These are phyloP conservation scores for Melaleuca quinquenervia DNA, from an alignment of 345 rosid species.

Conservation along the genomic window DNA sequence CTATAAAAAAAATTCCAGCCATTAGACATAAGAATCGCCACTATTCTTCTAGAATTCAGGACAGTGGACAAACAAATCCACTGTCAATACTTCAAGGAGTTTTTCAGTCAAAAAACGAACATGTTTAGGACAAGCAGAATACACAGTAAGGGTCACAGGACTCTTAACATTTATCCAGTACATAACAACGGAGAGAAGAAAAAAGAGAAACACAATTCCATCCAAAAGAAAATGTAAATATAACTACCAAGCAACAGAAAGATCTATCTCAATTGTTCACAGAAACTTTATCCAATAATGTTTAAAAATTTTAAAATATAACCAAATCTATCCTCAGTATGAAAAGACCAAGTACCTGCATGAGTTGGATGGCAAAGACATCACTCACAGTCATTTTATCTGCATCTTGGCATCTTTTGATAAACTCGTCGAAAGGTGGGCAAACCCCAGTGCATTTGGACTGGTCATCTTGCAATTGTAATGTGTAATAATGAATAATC, in stretches of 20 bases:
- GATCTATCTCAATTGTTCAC: background rate
- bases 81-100: background rate
- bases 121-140: background rate
- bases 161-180: background rate
- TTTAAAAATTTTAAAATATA: background rate
- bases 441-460: conserved; percentile 22
- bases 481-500: conserved; percentile 48
- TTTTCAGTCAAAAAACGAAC: background rate
- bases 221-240: background rate
- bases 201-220: background rate
- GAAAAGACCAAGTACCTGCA: conserved; percentile 57
- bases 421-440: conserved; percentile 51
- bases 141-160: background rate
- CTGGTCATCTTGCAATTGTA: conserved; percentile 17
- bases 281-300: background rate
- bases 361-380: conserved; percentile 83
- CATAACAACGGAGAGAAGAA: background rate
- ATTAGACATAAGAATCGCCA: background rate
- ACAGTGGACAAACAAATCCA: background rate
- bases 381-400: conserved; percentile 80
- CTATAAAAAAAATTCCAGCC: background rate
- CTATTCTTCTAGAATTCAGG: background rate
- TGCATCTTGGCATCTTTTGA: conserved; percentile 61
- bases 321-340: background rate
- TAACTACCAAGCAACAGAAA: background rate